Conservation (phyloP, 805 yeast genomes). For the Brettanomyces nanus region DNA sequence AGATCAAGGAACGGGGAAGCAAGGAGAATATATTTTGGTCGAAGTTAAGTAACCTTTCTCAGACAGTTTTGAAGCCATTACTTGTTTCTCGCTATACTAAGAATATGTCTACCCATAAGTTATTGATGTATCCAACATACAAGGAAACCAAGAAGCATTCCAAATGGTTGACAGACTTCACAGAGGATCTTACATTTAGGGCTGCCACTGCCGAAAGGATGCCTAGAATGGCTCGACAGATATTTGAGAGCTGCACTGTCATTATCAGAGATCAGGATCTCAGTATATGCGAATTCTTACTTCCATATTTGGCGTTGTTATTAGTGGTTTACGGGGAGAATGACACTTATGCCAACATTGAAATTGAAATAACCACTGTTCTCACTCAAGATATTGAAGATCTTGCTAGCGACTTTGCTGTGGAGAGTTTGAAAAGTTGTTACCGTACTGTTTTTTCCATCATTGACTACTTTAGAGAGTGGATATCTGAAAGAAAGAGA, state of each 20-base stretch:
- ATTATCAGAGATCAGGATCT: constrained; percentile 64
- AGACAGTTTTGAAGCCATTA: constrained; percentile 68
- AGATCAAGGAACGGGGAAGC: constrained; percentile 16
- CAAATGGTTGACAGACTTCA: constrained; percentile 65
- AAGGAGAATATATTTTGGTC: constrained; percentile 44
- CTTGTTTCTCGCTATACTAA: constrained; percentile 66
- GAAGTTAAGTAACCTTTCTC: constrained; percentile 54
- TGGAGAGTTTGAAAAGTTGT: constrained; percentile 54
- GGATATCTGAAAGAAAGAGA: constrained; percentile 43
- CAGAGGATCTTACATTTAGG: constrained; percentile 55
- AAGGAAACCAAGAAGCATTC: constrained; percentile 45
- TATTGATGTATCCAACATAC: constrained; percentile 57
- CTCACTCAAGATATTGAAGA: constrained; percentile 38
- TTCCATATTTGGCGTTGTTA: constrained; percentile 69
- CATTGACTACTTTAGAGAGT: constrained; percentile 75
- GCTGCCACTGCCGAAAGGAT: constrained; percentile 17
- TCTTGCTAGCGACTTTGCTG: constrained; percentile 41
- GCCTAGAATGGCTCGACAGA: constrained; percentile 28
- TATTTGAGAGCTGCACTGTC: constrained; percentile 56
- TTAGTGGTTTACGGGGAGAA: constrained; percentile 27
- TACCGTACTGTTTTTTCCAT: constrained; percentile 70
- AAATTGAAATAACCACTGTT: constrained; percentile 52
- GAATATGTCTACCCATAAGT: constrained; percentile 36
- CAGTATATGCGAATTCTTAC: constrained; percentile 55
- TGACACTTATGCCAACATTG: constrained; percentile 35